Base-by-base conservation (phyloP, 164 flowering plant genomes). In the Annona squamosa region DNA sequence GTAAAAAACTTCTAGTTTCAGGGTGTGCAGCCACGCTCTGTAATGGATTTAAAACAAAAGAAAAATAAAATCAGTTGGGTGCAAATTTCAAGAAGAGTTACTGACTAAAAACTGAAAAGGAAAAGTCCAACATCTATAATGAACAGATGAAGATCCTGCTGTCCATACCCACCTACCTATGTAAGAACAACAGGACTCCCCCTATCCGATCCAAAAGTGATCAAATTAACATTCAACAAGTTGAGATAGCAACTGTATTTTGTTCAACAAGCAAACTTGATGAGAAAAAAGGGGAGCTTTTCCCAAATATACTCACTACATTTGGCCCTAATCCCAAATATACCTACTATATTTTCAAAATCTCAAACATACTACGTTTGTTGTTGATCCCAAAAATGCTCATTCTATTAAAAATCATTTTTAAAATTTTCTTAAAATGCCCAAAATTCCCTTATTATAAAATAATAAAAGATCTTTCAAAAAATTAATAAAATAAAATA, bases 21-120 rank as follows among this genome's bases (percentile, higher is more conserved):
- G 89, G 89, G 71, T 91, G 93, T 74, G 91, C 87, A 63, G 97
- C 97, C 45, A 89, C 93, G 84, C 90, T 89, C 96, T 91, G 88
- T 63, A 81, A 71, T 52, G 67, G 19, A 46, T 70, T 46, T 47
- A n/a, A 43, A 72, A 56, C 37, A 48, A 42, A 68, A 63, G 19
- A 42, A 4, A 42, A 66, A 47, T 12, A 3, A 65, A 47, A 74
- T 64, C 48, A 71, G 78, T 68, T 17, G 17, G 12, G 18, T 64
- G 37, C 48, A 17, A 4, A 17, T 13, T 57, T 44, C 57, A 2
- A 63, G 65, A 63, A 64, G 16, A 69, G 59, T 4, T 3, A 19
- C 19, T 3, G 41, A 10, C 61, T 9, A 7, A 19, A 48, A 48
- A 18, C 18, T 7, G 46, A 37, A 5, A 46, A 17, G 16, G 46